Evolutionary conservation across 2,329 filamentous ascomycete species (phyloP).

Genomic region (Ophiostoma populinum): DNA sequence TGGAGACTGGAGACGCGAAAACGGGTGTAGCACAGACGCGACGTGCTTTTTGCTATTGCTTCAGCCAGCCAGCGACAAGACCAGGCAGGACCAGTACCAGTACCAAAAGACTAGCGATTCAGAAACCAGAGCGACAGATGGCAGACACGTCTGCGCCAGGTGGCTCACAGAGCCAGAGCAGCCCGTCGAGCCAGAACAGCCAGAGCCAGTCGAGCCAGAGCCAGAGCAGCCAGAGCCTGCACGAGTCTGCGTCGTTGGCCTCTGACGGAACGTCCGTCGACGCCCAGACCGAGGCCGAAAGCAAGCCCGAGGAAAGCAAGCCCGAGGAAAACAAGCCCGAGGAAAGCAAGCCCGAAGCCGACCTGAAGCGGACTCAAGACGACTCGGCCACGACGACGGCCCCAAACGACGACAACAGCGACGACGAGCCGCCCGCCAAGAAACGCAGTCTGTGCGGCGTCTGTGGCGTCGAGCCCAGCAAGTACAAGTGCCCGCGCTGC

Average conservation of each 20-base stretch:
- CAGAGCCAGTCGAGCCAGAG: not conserved
- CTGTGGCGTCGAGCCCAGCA: conserved; percentile 32
- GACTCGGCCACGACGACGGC: not conserved
- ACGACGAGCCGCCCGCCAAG: conserved; percentile 8
- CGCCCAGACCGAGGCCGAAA: too few relatives aligned
- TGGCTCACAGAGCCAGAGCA: not conserved
- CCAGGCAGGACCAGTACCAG: too few relatives aligned
- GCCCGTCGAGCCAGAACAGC: not conserved
- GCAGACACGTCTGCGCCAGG: too few relatives aligned
- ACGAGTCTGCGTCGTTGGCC: too few relatives aligned
- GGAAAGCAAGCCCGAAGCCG: not conserved
- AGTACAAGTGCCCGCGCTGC: conserved; percentile 48
- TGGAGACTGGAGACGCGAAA: too few relatives aligned
- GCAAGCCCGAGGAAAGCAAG: not conserved
- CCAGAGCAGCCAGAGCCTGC: not conserved
- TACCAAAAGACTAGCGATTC: too few relatives aligned
- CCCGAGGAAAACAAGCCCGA: not conserved
- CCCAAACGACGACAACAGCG: not conserved
- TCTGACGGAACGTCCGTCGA: too few relatives aligned
- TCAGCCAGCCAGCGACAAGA: too few relatives aligned
- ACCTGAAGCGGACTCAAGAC: too few relatives aligned
- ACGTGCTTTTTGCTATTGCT: too few relatives aligned
- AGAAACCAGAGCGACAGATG: not conserved
- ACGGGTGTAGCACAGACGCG: too few relatives aligned
- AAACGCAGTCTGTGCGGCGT: conserved; percentile 29